A percentile compares a stretch with the other conserved stretches of the same genome.
Evolutionary conservation across 2,329 filamentous ascomycete genomes (phyloP).

Genomic region (Xylariaceae sp.): DNA sequence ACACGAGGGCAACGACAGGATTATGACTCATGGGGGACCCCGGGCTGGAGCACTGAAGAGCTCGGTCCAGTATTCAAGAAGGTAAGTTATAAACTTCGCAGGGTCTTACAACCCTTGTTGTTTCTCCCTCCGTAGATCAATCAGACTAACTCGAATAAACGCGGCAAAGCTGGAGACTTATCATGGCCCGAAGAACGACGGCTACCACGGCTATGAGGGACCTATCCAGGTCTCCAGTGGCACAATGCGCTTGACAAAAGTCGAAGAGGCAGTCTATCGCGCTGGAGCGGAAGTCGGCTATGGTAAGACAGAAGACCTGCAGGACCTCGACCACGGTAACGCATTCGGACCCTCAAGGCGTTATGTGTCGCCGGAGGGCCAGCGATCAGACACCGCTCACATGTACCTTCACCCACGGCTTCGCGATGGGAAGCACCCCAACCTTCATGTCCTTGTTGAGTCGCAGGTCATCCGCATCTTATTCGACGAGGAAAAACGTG

Average conservation of each 20-base stretch:
- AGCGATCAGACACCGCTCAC: slow-evolving; percentile 28
- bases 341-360: slow-evolving; percentile 30
- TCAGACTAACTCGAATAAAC: background rate
- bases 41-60: slow-evolving; percentile 30
- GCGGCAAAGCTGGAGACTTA: slow-evolving; percentile 28
- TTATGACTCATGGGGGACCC: slow-evolving; percentile 31
- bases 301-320: slow-evolving; percentile 44
- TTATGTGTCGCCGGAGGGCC: slow-evolving; percentile 27
- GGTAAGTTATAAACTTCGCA: slow-evolving; percentile 18
- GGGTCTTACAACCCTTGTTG: background rate
- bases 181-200: slow-evolving; percentile 34
- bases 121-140: background rate
- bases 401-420: slow-evolving; percentile 29
- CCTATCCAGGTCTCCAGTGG: slow-evolving; percentile 47
- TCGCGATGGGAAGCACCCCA: slow-evolving; percentile 28
- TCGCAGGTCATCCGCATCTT: slow-evolving; percentile 41
- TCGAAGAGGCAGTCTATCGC: slow-evolving; percentile 43
- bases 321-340: slow-evolving; percentile 40
- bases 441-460: slow-evolving; percentile 31
- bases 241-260: slow-evolving; percentile 35
- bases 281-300: slow-evolving; percentile 43
- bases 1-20: slow-evolving; percentile 33
- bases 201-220: slow-evolving; percentile 43
- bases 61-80: slow-evolving; percentile 50
- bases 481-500: slow-evolving; percentile 47